phyloP scores from a whole-genome alignment of 345 rosid genomes.

The Rubroshorea leprosula region DNA sequence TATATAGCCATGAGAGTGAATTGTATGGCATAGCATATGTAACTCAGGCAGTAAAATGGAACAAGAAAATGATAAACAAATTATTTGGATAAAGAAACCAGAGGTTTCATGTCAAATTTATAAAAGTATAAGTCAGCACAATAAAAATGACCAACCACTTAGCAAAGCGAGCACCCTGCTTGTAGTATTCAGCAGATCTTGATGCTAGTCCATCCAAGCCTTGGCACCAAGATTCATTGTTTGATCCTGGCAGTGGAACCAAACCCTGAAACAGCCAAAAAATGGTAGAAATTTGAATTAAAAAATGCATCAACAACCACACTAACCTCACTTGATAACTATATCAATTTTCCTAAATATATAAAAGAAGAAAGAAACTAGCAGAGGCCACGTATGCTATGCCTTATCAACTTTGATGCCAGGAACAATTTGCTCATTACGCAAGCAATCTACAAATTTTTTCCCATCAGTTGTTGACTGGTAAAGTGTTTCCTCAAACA shows the following conservation, averaged over 20 bases:
- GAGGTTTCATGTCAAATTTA: too few species aligned
- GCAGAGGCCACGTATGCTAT: too few species aligned
- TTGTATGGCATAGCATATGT: too few species aligned
- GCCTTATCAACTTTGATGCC: slow-evolving; percentile 42
- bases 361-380: too few species aligned
- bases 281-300: too few species aligned
- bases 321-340: not conserved
- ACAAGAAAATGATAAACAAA: too few species aligned
- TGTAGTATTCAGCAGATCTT: slow-evolving; percentile 34
- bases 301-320: not conserved
- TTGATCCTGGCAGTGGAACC: slow-evolving; percentile 36
- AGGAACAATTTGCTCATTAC: slow-evolving; percentile 28
- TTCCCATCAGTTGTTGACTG: slow-evolving; percentile 30
- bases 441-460: slow-evolving; percentile 25
- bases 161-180: slow-evolving; percentile 38
- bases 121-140: too few species aligned
- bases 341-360: too few species aligned
- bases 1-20: not conserved
- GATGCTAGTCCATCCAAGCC: slow-evolving; percentile 45
- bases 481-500: slow-evolving; percentile 40
- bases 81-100: too few species aligned
- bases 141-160: too few species aligned
- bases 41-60: too few species aligned
- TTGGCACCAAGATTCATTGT: slow-evolving; percentile 42
- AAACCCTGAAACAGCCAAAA: too few species aligned